Evolutionary conservation across 805 yeast genomes (phyloP), one percentile per base, ranked within the genome.

Genomic region (Starmerella bombi): DNA sequence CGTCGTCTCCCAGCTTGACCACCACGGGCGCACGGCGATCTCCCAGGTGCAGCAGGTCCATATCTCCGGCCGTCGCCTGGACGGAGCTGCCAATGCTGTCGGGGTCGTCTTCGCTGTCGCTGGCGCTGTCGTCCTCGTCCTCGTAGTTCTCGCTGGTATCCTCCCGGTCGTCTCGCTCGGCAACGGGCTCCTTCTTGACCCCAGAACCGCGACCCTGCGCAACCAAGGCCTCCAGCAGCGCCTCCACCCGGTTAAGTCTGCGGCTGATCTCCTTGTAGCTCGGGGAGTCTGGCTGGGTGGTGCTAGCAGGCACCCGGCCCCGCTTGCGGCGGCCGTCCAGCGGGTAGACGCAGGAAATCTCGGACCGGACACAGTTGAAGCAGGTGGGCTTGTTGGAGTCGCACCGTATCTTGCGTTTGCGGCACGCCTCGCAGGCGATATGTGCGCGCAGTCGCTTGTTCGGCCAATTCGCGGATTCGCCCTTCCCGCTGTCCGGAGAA

Each of bases 351-450:
- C 95, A 85, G 42, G 77, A 80, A 39, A 78, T 64, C 2, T 85
- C 86, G 2, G 77, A 80, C n/a, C 74, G 67, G 10, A 72, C 72
- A 63, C 95, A 85, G 46, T 80, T 75, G 0, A 81, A 71, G 56
- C 95, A 85, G 45, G 69, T 72, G 1, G 74, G 69, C 36, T 62
- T 46, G 40, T 68, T 69, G 1, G 86, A 84, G 49, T 80, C 86
- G 62, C 93, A 81, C 45, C 77, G 70, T 27, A 59, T 52, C 43
- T 81, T 81, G 51, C 80, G 80, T 37, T 78, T 72, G 29, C 95
- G 65, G 55, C 95, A 85, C 30, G 88, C 61, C 53, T 83, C 93
- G 59, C 95, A 84, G 0, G 94, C 94, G 53, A 81, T 88, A 0
- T 91, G 82, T 1, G 82, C 82, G 41, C 95, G 46, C 25, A 44